These are phyloP conservation scores for Pyrenochaeta sp. DNA, from an alignment of 2,329 filamentous ascomycete genomes.

Conservation along the genomic window DNA sequence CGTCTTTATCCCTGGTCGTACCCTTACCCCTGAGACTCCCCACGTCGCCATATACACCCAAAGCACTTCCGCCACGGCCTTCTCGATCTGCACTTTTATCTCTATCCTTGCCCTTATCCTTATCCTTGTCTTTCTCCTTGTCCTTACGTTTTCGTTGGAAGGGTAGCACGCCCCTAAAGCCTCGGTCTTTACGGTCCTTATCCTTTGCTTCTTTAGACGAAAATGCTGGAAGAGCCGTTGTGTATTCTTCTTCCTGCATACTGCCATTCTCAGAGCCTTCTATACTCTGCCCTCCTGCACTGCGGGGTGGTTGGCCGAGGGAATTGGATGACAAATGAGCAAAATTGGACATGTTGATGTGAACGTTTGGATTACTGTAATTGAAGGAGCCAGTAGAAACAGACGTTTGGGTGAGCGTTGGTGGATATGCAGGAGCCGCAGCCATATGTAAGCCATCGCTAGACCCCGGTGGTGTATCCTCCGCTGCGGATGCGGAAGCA, in stretches of 20 bases:
- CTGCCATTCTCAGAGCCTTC: constrained; percentile 49
- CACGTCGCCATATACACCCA: constrained; percentile 26
- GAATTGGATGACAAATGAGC: constrained; percentile 29
- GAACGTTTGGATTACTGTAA: constrained; percentile 16
- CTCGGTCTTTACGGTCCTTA: constrained; percentile 50
- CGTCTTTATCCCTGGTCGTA: constrained; percentile 2
- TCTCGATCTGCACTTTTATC: constrained; percentile 26
- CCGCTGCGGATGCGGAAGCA: constrained; percentile 42
- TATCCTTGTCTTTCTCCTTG: constrained; percentile 37
- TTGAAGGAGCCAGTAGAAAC: constrained; percentile 29
- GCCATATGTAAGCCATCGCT: constrained; percentile 49
- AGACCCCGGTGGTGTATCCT: constrained; percentile 48
- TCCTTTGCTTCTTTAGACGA: constrained; percentile 44
- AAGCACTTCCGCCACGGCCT: constrained; percentile 24
- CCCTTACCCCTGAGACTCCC: constrained; percentile 14
- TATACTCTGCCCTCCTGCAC: constrained; percentile 35
- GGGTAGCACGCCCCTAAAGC: constrained; percentile 49
- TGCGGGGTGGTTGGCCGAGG: constrained; percentile 35
- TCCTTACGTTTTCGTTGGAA: constrained; percentile 49
- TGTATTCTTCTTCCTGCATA: constrained; percentile 47
- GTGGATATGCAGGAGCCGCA: constrained; percentile 40
- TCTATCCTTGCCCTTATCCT: constrained; percentile 28
- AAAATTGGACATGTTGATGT: constrained; percentile 29
- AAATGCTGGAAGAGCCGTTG: constrained; percentile 48
- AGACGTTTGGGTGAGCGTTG: constrained; percentile 36